Base-by-base conservation (phyloP, 2,329 filamentous ascomycete genomes). In the Fusarium armeniacum region DNA sequence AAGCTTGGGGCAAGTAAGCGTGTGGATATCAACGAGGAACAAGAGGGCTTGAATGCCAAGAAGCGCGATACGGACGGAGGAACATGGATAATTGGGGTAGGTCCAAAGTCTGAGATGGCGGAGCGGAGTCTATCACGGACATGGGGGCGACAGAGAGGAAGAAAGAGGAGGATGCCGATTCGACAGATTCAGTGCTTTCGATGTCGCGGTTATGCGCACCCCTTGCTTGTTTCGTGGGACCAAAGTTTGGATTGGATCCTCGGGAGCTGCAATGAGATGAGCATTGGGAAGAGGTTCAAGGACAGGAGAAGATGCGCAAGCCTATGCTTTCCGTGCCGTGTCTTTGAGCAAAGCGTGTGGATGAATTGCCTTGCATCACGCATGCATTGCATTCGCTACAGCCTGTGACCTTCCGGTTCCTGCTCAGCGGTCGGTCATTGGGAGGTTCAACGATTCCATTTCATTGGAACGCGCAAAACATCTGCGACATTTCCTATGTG, bases 81-180 rank as follows among this genome's bases (percentile, higher is more conserved):
- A 55, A 67, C 65, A 73, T 63, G 69, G 69, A 64, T 64, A 62
- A 62, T 65, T 70, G 64, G 58, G 67, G 71, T 69, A 72, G 67
- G 67, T 67, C 55, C 22, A 70, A 70, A 49, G 54, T 45, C 18
- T 51, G 53, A 49, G 49, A 58, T 68, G 49, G 62, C 64, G 62
- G 46, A 60, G 61, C 60, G 47, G 58, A 69, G 59, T 41, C 50
- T 36, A 66, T 61, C 55, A 50, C 52, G 45, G 41, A 56, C 45
- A 60, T 57, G 40, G 51, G 36, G 24, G 58, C 44, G 36, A 60
- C 45, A 35, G 50, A 49, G 20, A 45, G 45, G 52, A 70, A 67
- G 45, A 28, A 26, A 22, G 43, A 70, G 12, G 46, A 44, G 20
- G 67, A 28, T 41, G 58, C 67, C 62, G 67, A 70, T 70, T 70